These are phyloP conservation scores for Turritis glabra DNA, from an alignment of 345 rosid species.

Conservation along the genomic window DNA sequence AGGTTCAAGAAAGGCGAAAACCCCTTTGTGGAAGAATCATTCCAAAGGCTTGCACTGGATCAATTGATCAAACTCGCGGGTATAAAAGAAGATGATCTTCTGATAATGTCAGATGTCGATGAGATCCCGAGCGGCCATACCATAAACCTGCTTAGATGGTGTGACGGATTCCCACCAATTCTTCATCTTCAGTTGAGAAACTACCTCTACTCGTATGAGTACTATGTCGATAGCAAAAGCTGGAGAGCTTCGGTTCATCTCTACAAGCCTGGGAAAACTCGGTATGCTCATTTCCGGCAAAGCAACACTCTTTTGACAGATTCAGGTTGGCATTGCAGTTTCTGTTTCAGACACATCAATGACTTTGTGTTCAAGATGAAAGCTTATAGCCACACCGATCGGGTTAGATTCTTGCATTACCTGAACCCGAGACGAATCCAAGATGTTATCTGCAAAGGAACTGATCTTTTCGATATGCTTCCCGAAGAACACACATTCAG, in stretches of 20 bases:
- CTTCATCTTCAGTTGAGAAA: constrained; percentile 86
- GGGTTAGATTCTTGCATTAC: constrained; percentile 81
- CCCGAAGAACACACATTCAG: constrained; percentile 89
- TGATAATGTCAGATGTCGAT: constrained; percentile 95
- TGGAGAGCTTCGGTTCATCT: constrained; percentile 92
- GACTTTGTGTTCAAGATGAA: constrained; percentile 91
- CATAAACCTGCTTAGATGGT: constrained; percentile 84
- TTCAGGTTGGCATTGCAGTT: constrained; percentile 97
- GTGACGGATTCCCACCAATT: constrained; percentile 69
- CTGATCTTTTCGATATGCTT: constrained; percentile 81
- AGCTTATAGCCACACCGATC: constrained; percentile 89
- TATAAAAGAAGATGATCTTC: constrained; percentile 82
- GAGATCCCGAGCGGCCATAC: constrained; percentile 95
- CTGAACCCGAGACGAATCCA: constrained; percentile 77
- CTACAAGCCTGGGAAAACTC: constrained; percentile 62
- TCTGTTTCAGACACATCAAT: constrained; percentile 74
- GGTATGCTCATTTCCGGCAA: constrained; percentile 82
- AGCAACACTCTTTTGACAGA: constrained; percentile 65
- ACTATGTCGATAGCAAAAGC: constrained; percentile 65
- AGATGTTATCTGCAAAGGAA: constrained; percentile 76
- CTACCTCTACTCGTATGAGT: constrained; percentile 85
- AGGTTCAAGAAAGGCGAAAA: constrained; percentile 80
- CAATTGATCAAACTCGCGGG: constrained; percentile 71
- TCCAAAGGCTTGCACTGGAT: constrained; percentile 84
- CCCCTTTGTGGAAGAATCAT: constrained; percentile 89